A percentile compares a stretch with the other conserved stretches of the same genome.
These are phyloP conservation scores for Chalciporus piperatus DNA, from an alignment of 768 basidiomycete genomes.

Conservation along the genomic window DNA sequence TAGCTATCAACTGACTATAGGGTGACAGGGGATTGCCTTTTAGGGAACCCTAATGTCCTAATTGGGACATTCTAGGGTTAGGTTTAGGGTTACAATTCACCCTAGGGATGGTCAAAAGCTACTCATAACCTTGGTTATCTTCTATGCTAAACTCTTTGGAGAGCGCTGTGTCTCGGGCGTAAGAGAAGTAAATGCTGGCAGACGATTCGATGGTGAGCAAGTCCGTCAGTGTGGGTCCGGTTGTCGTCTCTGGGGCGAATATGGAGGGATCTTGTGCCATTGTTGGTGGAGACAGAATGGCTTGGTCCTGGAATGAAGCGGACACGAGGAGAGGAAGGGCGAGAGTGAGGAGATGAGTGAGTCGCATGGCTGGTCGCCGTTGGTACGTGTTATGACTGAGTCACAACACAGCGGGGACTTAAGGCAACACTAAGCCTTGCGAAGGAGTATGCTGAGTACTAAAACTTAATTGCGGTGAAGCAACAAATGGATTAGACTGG, in stretches of 20 bases:
- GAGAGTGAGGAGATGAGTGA: slow-evolving; percentile 23
- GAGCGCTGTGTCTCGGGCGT: slow-evolving; percentile 70
- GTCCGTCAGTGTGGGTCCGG: slow-evolving; percentile 64
- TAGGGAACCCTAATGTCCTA: too few relatives aligned
- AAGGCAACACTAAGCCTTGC: too few relatives aligned
- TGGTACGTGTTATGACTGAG: too few relatives aligned
- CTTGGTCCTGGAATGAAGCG: slow-evolving; percentile 30
- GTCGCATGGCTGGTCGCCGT: slow-evolving; percentile 21
- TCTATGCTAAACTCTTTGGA: slow-evolving; percentile 44
- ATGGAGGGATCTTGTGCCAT: slow-evolving; percentile 13
- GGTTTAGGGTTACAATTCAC: too few relatives aligned
- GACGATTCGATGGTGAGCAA: slow-evolving; percentile 73
- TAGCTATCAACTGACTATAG: too few relatives aligned
- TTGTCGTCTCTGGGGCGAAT: slow-evolving; percentile 38
- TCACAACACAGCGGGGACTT: too few relatives aligned
- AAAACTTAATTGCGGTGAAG: too few relatives aligned
- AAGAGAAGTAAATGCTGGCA: slow-evolving; percentile 81
- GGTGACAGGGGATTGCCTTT: too few relatives aligned
- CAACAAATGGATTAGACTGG: too few relatives aligned
- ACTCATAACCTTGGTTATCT: slow-evolving; percentile 20
- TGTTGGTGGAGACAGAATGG: slow-evolving; percentile 17
- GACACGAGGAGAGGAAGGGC: slow-evolving; percentile 29
- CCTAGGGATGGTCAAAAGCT: too few relatives aligned
- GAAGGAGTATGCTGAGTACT: too few relatives aligned
- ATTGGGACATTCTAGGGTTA: too few relatives aligned